phyloP scores from a whole-genome alignment of 371 early-diverging fungal species.

The Mortierella sp. region DNA sequence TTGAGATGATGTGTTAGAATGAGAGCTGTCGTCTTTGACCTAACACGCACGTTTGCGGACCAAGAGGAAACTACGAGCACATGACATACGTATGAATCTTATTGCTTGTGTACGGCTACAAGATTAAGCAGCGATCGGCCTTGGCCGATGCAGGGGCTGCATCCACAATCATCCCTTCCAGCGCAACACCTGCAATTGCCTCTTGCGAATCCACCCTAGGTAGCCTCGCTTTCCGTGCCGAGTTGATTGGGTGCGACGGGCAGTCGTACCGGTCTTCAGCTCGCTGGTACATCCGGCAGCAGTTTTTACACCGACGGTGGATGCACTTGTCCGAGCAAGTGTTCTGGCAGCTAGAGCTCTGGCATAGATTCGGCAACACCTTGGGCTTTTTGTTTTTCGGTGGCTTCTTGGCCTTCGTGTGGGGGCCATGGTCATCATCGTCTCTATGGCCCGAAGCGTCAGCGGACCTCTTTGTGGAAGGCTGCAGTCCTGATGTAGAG shows the following conservation, averaged over 20 bases:
- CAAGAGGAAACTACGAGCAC: too few species aligned
- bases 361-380: slow-evolving; percentile 29
- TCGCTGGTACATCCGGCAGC: slow-evolving; percentile 40
- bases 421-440: slow-evolving; percentile 15
- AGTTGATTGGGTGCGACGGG: slow-evolving; percentile 31
- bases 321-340: slow-evolving; percentile 36
- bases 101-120: not conserved
- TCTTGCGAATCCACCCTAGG: slow-evolving; percentile 47
- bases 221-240: slow-evolving; percentile 14
- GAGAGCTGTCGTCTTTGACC: too few species aligned
- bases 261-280: slow-evolving; percentile 25
- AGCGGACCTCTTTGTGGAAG: slow-evolving; percentile 27
- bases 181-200: slow-evolving; percentile 44
- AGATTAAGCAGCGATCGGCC: slow-evolving; percentile 6
- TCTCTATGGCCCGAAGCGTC: slow-evolving; percentile 34
- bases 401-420: not conserved
- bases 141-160: not conserved
- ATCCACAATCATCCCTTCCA: slow-evolving; percentile 43
- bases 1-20: too few species aligned
- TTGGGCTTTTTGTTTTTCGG: slow-evolving; percentile 38
- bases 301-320: slow-evolving; percentile 38
- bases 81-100: too few species aligned
- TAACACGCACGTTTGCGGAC: too few species aligned
- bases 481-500: not conserved
- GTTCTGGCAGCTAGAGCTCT: slow-evolving; percentile 27